These are phyloP conservation scores for Russula brevipes DNA, from an alignment of 768 basidiomycete species.

Conservation along the genomic window DNA sequence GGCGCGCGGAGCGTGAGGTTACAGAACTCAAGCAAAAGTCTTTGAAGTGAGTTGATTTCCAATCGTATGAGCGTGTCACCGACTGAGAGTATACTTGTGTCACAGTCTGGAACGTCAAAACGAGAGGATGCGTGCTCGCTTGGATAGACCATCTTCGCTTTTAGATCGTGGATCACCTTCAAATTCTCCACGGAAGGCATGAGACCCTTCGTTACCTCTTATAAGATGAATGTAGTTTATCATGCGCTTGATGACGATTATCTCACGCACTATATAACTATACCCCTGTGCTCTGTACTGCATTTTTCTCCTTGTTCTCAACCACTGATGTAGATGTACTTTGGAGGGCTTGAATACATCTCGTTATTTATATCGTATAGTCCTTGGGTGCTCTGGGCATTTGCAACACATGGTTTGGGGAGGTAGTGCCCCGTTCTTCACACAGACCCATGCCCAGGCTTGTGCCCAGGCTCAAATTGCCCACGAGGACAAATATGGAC, in stretches of 20 bases:
- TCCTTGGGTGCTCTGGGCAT: too few relatives aligned
- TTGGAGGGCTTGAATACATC: background rate
- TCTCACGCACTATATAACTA: conserved; percentile 11
- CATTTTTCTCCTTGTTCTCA: background rate
- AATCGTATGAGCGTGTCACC: background rate
- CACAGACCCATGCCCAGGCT: too few relatives aligned
- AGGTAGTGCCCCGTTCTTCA: background rate
- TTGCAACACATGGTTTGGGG: background rate
- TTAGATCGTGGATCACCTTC: conserved; percentile 32
- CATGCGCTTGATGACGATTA: conserved; percentile 2
- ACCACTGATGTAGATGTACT: conserved; percentile 5
- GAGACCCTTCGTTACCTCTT: background rate
- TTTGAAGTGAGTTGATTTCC: conserved; percentile 46
- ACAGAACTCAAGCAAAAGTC: conserved; percentile 67
- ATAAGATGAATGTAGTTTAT: background rate
- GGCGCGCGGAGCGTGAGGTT: conserved; percentile 72
- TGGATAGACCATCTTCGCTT: conserved; percentile 50
- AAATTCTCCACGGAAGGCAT: conserved; percentile 35
- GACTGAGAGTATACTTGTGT: background rate
- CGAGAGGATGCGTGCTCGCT: conserved; percentile 60
- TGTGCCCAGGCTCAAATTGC: too few relatives aligned
- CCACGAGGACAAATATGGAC: too few relatives aligned
- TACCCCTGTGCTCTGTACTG: conserved; percentile 5
- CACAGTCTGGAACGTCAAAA: conserved; percentile 51
- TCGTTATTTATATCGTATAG: background rate